A percentile compares a stretch with the other conserved stretches of the same genome.
Evolutionary conservation across 2,329 filamentous ascomycete species (phyloP).

Genomic region (Emmonsiellopsis sp.): DNA sequence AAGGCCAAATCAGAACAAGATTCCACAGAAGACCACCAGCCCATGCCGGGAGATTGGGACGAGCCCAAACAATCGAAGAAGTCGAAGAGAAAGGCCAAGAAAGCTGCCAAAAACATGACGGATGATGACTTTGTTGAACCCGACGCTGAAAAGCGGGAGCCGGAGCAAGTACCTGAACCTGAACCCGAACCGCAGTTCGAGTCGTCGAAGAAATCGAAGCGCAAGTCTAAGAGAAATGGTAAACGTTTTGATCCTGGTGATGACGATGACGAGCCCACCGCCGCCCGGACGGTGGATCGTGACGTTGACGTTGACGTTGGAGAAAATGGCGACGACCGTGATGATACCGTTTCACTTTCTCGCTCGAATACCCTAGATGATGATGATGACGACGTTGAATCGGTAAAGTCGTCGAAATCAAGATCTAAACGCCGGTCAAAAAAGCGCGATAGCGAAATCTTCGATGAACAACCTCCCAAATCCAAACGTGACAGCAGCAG

Average conservation of each 20-base stretch:
- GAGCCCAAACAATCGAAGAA: background rate
- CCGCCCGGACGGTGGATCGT: background rate
- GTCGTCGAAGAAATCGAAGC: constrained; percentile 6
- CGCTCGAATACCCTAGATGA: constrained; percentile 7
- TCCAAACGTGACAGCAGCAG: constrained; percentile 11
- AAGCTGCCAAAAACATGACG: background rate
- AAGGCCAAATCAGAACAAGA: background rate
- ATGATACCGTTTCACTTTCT: background rate
- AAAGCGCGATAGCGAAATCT: constrained; percentile 13
- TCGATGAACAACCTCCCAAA: constrained; percentile 3
- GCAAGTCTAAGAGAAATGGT: constrained; percentile 12
- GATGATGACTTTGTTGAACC: background rate
- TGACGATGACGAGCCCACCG: background rate
- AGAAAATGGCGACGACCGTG: background rate
- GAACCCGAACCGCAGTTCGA: constrained; percentile 1
- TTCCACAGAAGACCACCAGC: background rate
- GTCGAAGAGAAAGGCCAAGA: constrained; percentile 4
- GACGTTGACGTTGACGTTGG: background rate
- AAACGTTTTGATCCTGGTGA: constrained; percentile 4
- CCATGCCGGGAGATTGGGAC: background rate
- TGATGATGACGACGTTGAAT: constrained; percentile 15
- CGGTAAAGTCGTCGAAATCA: constrained; percentile 15
- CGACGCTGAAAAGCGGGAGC: background rate
- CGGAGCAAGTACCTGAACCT: constrained; percentile 2
- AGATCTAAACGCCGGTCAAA: constrained; percentile 19